Base-by-base conservation (phyloP, 176 grass and related monocot genomes). In the Carex littledalei region DNA sequence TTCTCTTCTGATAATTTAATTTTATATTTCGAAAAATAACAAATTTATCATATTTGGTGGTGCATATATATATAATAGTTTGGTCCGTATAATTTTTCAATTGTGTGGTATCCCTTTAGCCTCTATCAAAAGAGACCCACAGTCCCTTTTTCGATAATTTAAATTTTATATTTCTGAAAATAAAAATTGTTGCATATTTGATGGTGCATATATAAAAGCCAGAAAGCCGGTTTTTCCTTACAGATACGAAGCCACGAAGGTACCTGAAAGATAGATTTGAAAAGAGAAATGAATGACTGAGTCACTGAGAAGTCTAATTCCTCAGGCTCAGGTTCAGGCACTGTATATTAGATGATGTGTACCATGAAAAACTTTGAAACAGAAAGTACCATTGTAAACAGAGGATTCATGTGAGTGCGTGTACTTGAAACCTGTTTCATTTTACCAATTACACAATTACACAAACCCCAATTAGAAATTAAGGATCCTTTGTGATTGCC, bases 401-500 rank as follows among this genome's bases (percentile, higher is more conserved):
- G 73, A 54, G 47, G 8, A 76, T 76, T 75, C 72, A 76, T 76
- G 47, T 76, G 47, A 53, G 72, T 76, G 11, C 47, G 52, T 75
- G 72, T 76, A 50, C 72, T 52, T 22, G 47, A 10, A 76, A 76
- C 9, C 70, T 50, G 43, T 74, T 50, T 49, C 17, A 18, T 50
- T 74, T 64, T 24, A 74, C 70, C 49, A 24, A 11, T 47, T 43
- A 20, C 37, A 45, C 26, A 26, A 4, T 47, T 43, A 12, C 39
- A 45, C 12, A 16, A 47, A 74, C 49, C 8, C 17, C 32, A 69
- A 41, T 69, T 26, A 41, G 2, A 24, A 72, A 26, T 26, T 26
- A 26, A 73, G 43, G 43, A 75, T 50, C 70, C 18, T 75, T 5
- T 75, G 10, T 75, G 43, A 75, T 43, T 18, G 7, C 1, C 3